These are phyloP conservation scores for Oryza australiensis DNA, from an alignment of 176 grass and related monocot species.

Conservation along the genomic window DNA sequence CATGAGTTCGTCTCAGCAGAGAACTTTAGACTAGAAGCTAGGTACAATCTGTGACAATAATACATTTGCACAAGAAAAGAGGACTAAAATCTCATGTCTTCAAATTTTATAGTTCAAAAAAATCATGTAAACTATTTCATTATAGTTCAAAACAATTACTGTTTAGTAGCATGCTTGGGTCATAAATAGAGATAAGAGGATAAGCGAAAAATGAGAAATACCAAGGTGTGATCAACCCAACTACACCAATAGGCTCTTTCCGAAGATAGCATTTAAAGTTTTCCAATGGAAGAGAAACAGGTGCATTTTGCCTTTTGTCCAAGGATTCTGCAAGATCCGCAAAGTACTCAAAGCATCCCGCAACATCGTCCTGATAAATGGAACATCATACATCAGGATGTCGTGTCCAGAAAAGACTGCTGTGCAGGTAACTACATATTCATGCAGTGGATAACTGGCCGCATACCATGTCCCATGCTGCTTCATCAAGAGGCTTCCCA, in stretches of 20 bases:
- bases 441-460: not conserved
- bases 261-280: slow-evolving; percentile 82
- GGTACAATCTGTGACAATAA: not conserved
- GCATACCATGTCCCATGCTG: slow-evolving; percentile 90
- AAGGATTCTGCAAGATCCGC: slow-evolving; percentile 79
- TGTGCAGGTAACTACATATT: not conserved
- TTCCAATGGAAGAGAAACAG: slow-evolving; percentile 78
- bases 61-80: not conserved
- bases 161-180: not conserved
- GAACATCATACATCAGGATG: slow-evolving; percentile 23
- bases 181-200: not conserved
- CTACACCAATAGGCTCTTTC: slow-evolving; percentile 93
- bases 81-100: not conserved
- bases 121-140: not conserved
- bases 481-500: slow-evolving; percentile 97
- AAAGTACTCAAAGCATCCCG: slow-evolving; percentile 95
- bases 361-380: slow-evolving; percentile 89
- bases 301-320: slow-evolving; percentile 83
- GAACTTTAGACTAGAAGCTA: slow-evolving; percentile 15
- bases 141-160: not conserved
- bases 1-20: not conserved
- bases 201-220: slow-evolving; percentile 33
- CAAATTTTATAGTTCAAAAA: not conserved
- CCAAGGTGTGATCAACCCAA: slow-evolving; percentile 96
- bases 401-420: not conserved